Evolutionary conservation across 495 filamentous ascomycete genomes (phyloP).

Genomic region (Pseudevernia furfuracea): DNA sequence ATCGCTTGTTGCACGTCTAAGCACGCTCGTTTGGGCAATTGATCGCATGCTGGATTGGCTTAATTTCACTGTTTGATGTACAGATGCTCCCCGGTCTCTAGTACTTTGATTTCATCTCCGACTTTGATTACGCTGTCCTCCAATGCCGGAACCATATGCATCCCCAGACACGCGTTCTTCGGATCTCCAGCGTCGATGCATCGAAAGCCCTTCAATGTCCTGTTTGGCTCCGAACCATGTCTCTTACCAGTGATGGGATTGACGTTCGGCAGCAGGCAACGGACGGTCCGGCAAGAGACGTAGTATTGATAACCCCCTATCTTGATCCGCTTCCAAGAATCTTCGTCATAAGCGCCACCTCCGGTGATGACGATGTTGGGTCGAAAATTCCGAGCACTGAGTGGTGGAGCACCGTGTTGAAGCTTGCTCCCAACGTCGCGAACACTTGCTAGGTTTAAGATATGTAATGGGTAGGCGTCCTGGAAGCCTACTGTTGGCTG

Average conservation of each 20-base stretch:
- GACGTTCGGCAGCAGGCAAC: slow-evolving; percentile 80
- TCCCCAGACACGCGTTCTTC: slow-evolving; percentile 67
- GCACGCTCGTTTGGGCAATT: neutral
- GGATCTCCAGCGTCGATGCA: slow-evolving; percentile 66
- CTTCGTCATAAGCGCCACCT: slow-evolving; percentile 58
- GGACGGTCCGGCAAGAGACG: slow-evolving; percentile 65
- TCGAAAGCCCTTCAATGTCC: slow-evolving; percentile 59
- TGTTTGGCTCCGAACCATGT: slow-evolving; percentile 66
- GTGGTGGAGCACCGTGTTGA: slow-evolving; percentile 46
- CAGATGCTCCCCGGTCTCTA: slow-evolving; percentile 54
- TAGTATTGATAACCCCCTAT: slow-evolving; percentile 46
- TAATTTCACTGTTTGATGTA: slow-evolving; percentile 43
- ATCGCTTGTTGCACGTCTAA: neutral
- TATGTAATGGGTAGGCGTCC: slow-evolving; percentile 82
- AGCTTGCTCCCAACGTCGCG: slow-evolving; percentile 50
- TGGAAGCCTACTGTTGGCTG: slow-evolving; percentile 73
- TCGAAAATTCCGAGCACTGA: slow-evolving; percentile 68
- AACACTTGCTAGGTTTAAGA: slow-evolving; percentile 68
- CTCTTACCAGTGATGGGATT: slow-evolving; percentile 64
- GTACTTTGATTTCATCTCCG: slow-evolving; percentile 52
- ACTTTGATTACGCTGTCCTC: slow-evolving; percentile 45
- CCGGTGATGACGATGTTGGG: slow-evolving; percentile 75
- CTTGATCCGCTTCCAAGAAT: slow-evolving; percentile 66
- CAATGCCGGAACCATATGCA: slow-evolving; percentile 67
- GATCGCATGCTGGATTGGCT: neutral